phyloP scores from a whole-genome alignment of 257 asterid species.

The Nicotiana otophora region DNA sequence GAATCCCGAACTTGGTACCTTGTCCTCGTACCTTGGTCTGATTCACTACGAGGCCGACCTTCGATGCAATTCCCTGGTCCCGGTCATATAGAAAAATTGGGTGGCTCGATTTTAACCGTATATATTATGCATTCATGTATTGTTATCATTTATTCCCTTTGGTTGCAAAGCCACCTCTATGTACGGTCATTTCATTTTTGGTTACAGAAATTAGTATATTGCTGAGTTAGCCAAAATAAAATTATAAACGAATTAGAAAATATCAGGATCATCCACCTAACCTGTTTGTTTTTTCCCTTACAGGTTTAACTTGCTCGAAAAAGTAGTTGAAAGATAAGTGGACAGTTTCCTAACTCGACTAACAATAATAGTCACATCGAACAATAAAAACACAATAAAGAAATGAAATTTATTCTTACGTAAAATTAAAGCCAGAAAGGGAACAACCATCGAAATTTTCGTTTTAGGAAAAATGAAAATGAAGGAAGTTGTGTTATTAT shows the following conservation, averaged over 20 bases:
- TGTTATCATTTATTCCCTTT: not conserved
- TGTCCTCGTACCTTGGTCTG: too few species aligned
- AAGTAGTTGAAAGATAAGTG: not conserved
- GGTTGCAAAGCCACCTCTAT: not conserved
- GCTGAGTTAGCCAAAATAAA: not conserved
- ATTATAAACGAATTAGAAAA: not conserved
- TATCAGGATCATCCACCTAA: conserved; percentile 1
- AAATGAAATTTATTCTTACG: too few species aligned
- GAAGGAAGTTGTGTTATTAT: not conserved
- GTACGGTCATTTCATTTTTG: not conserved
- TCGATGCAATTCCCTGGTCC: too few species aligned
- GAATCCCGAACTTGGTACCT: too few species aligned
- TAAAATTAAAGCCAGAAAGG: not conserved
- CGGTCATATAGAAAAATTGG: too few species aligned
- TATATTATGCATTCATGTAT: not conserved
- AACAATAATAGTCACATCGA: not conserved
- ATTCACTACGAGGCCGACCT: too few species aligned
- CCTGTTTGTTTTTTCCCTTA: not conserved
- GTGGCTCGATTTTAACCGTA: too few species aligned
- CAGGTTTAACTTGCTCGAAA: not conserved
- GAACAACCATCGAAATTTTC: not conserved
- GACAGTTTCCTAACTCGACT: not conserved
- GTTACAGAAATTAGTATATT: not conserved
- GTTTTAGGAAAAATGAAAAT: not conserved
- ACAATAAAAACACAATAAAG: too few species aligned